phyloP scores from a whole-genome alignment of 2,329 filamentous ascomycete genomes.

The Ophiostoma piceae region DNA sequence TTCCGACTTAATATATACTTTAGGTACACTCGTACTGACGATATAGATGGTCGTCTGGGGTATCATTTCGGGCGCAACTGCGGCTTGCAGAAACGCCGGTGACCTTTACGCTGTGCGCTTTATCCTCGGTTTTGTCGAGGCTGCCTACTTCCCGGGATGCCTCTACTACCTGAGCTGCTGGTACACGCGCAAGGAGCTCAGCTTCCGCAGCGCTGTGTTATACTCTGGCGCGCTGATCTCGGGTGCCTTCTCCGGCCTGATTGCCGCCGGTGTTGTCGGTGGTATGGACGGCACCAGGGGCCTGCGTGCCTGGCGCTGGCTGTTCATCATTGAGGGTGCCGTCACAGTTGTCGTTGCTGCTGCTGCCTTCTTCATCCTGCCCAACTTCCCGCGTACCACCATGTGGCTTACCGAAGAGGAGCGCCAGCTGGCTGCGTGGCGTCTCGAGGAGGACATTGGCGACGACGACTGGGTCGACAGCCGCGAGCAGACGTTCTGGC shows the following conservation, averaged over 20 bases:
- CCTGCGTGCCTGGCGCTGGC: constrained; percentile 40
- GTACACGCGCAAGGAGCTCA: constrained; percentile 62
- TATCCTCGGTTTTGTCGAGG: constrained; percentile 42
- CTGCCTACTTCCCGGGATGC: constrained; percentile 32
- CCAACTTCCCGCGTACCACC: constrained; percentile 53
- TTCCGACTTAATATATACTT: background rate
- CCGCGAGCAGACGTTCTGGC: constrained; percentile 50
- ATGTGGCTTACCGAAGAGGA: constrained; percentile 43
- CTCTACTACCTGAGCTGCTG: constrained; percentile 46
- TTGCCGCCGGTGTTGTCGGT: constrained; percentile 58
- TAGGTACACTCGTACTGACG: background rate
- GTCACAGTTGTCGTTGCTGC: constrained; percentile 27
- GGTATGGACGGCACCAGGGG: constrained; percentile 57
- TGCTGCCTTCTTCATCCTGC: constrained; percentile 41
- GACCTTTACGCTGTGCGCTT: constrained; percentile 41
- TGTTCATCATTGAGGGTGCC: constrained; percentile 26
- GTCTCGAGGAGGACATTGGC: constrained; percentile 48
- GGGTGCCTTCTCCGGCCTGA: constrained; percentile 60
- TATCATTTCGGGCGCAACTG: constrained; percentile 41
- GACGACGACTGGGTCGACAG: constrained; percentile 57
- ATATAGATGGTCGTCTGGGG: constrained; percentile 46
- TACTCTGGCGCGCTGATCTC: constrained; percentile 59
- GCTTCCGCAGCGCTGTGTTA: constrained; percentile 52
- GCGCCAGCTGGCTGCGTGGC: constrained; percentile 41
- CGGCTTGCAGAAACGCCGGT: constrained; percentile 35